Percentiles rank a stretch among this genome's conserved stretches.
These are phyloP conservation scores for Podaxis sp. DNA, from an alignment of 768 basidiomycete species.

Conservation along the genomic window DNA sequence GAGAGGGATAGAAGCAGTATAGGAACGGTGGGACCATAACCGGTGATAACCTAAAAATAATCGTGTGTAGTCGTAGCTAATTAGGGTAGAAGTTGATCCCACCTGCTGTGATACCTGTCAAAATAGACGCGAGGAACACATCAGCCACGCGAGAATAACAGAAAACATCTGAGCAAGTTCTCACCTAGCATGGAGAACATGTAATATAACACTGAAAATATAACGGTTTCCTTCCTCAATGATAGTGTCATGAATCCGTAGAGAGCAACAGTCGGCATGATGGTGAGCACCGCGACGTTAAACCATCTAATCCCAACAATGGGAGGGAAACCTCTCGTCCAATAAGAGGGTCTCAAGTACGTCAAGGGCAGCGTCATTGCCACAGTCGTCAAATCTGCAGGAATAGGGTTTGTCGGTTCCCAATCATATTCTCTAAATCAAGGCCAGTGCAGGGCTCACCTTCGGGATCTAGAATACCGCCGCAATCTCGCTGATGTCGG, in stretches of 20 bases:
- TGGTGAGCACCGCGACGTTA: constrained; percentile 65
- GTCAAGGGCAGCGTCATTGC: background rate
- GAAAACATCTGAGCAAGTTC: constrained; percentile 16
- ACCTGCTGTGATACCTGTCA: constrained; percentile 51
- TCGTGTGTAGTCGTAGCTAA: background rate
- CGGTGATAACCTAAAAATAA: constrained; percentile 66
- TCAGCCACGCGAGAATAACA: constrained; percentile 7
- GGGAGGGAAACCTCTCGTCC: constrained; percentile 38
- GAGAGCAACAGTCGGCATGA: constrained; percentile 68
- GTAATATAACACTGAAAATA: constrained; percentile 73
- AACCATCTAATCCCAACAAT: constrained; percentile 71
- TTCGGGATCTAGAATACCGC: background rate
- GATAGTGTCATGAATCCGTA: constrained; percentile 61
- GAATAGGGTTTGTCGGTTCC: background rate
- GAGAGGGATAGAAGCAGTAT: constrained; percentile 70
- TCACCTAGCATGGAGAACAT: constrained; percentile 83
- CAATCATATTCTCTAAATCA: no score
- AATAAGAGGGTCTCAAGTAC: constrained; percentile 2
- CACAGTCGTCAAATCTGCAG: constrained; percentile 1
- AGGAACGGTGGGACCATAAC: constrained; percentile 83
- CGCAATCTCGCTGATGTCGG: background rate
- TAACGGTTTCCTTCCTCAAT: constrained; percentile 46
- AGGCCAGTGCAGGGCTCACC: background rate
- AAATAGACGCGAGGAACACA: background rate
- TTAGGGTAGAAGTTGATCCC: constrained; percentile 12